Base-by-base conservation (phyloP, 2,329 filamentous ascomycete species). In the Colletotrichum tropicale region DNA sequence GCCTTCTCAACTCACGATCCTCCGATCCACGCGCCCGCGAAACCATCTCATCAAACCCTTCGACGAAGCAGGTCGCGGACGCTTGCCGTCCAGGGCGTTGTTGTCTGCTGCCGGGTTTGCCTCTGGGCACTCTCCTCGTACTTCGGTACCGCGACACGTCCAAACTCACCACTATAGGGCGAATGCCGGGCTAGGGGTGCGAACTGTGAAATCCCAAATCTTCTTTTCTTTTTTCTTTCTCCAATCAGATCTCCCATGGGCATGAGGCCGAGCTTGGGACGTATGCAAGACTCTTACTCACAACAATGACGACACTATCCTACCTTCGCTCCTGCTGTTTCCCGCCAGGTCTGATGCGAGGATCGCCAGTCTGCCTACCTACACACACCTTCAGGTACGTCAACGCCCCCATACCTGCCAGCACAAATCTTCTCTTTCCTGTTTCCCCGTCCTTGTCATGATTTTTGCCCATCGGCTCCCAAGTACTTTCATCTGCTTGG, bases 341-440 rank as follows among this genome's bases (percentile, higher is more conserved):
- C 13, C 43, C 43, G 43, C n/a, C 43, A 24, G 43, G 43, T 52
- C n/a, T 52, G 6, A 52, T 52, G n/a, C 0, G n/a, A 52, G 12
- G 43, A 52, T 52, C 1, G 43, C 43, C n/a, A 13, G 43, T 52
- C 43, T 0, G 43, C 43, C 43, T 24, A 52, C 0, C 43, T 24
- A 0, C n/a, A 52, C 0, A 0, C 6, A 13, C n/a, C 43, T 52
- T 52, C 43, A 52, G 43, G 43, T 52, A 52, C n/a, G 43, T 52
- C 0, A 0, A 21, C 2, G n/a, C 0, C 9, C 0, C n/a, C n/a
- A 0, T 48, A 13, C 38, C 18, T 12, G 38, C 18, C 1, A 6
- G 18, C 18, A 48, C 0, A n/a, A 12, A 0, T 48, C 0, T 0
- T 7, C 9, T 2, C 18, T 48, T n/a, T 12, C 43, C n/a, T 13